These are phyloP conservation scores for Stachybotrys chlorohalonatus DNA, from an alignment of 2,329 filamentous ascomycete genomes.

Conservation along the genomic window DNA sequence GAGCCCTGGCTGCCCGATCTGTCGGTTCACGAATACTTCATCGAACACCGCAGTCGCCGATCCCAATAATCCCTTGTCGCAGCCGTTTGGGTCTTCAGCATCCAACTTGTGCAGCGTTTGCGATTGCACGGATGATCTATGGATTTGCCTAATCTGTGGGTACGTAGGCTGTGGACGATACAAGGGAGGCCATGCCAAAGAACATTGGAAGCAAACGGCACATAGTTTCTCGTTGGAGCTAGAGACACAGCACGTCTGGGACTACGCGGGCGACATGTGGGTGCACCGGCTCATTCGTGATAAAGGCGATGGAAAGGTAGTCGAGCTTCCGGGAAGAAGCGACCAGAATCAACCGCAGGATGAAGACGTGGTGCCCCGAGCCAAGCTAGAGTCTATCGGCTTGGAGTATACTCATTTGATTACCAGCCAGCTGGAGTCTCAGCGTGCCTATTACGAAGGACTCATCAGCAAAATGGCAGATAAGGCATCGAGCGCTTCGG, in stretches of 20 bases:
- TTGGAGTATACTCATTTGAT: slow-evolving; percentile 92
- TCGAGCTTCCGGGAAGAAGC: slow-evolving; percentile 66
- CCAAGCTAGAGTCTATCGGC: slow-evolving; percentile 67
- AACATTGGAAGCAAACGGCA: slow-evolving; percentile 81
- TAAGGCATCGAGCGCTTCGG: slow-evolving; percentile 70
- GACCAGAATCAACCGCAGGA: slow-evolving; percentile 24
- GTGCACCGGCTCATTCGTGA: slow-evolving; percentile 92
- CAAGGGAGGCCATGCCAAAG: slow-evolving; percentile 85
- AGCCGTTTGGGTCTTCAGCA: slow-evolving; percentile 48
- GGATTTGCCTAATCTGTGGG: slow-evolving; percentile 93
- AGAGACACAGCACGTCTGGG: slow-evolving; percentile 92
- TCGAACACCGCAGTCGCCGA: slow-evolving; percentile 24
- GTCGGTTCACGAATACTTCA: slow-evolving; percentile 65
- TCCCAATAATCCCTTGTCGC: slow-evolving; percentile 37
- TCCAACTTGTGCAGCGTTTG: slow-evolving; percentile 75
- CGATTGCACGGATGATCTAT: slow-evolving; percentile 72
- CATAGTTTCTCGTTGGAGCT: slow-evolving; percentile 93
- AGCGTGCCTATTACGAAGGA: slow-evolving; percentile 90
- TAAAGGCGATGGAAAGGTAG: slow-evolving; percentile 84
- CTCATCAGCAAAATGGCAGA: slow-evolving; percentile 81
- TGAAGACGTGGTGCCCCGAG: slow-evolving; percentile 61
- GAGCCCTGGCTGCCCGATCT: slow-evolving; percentile 87
- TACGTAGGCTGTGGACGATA: slow-evolving; percentile 91
- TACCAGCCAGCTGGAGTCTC: slow-evolving; percentile 85
- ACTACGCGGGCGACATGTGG: slow-evolving; percentile 92